These are phyloP conservation scores for Claviceps pusilla DNA, from an alignment of 2,329 filamentous ascomycete genomes.

Conservation along the genomic window DNA sequence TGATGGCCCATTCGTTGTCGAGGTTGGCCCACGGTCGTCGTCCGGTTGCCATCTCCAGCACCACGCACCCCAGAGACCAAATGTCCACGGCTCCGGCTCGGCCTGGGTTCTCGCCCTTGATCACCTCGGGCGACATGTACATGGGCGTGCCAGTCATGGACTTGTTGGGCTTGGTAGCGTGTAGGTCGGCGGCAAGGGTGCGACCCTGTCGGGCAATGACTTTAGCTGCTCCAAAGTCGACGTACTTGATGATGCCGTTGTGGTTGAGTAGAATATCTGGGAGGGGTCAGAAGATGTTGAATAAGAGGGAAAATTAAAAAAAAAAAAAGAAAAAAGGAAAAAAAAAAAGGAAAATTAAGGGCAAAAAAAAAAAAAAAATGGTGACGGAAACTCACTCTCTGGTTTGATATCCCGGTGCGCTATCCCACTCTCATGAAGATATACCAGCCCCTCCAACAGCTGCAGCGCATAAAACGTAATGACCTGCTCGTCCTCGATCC, in stretches of 20 bases:
- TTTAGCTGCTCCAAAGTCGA: slow-evolving; percentile 95
- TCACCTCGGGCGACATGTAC: slow-evolving; percentile 99
- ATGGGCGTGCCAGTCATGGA: slow-evolving; percentile 97
- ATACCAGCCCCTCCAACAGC: slow-evolving; percentile 82
- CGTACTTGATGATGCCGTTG: slow-evolving; percentile 97
- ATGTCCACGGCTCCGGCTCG: slow-evolving; percentile 82
- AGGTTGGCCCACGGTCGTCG: slow-evolving; percentile 86
- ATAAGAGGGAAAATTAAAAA: background rate
- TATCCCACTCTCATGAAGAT: slow-evolving; percentile 82
- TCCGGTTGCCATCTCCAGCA: slow-evolving; percentile 94
- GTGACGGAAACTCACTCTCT: slow-evolving; percentile 56
- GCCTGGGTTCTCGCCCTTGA: slow-evolving; percentile 71
- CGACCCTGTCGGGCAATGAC: slow-evolving; percentile 89
- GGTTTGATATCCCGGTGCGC: slow-evolving; percentile 97
- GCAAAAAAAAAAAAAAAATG: background rate
- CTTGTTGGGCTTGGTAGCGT: slow-evolving; percentile 54
- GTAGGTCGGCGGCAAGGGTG: slow-evolving; percentile 53
- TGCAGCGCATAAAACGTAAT: slow-evolving; percentile 94
- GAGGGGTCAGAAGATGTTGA: slow-evolving; percentile 2
- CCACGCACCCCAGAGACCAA: slow-evolving; percentile 92
- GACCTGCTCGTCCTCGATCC: slow-evolving; percentile 94
- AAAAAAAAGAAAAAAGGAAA: background rate
- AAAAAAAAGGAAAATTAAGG: too few relatives aligned
- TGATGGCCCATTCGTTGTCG: slow-evolving; percentile 99
- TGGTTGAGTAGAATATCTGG: slow-evolving; percentile 88